Evolutionary conservation across 2,329 filamentous ascomycete species (phyloP).

Genomic region (Penicillium sp.): DNA sequence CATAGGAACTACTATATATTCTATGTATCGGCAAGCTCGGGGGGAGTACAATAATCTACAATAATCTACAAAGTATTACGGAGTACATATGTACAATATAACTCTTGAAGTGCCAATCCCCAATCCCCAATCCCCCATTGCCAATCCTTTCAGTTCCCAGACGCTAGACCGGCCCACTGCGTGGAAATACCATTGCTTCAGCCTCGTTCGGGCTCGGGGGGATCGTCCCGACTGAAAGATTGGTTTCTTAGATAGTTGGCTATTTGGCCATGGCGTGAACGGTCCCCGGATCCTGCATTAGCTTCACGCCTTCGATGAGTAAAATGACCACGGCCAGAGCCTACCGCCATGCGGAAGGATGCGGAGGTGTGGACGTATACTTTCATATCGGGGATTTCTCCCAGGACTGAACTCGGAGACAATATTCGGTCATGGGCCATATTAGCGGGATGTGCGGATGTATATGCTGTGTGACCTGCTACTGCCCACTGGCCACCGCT

Average conservation of each 20-base stretch:
- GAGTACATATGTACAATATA: neutral
- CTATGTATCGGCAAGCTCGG: neutral
- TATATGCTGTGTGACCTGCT: slow-evolving; percentile 3
- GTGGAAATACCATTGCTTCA: slow-evolving; percentile 14
- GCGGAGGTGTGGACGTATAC: neutral
- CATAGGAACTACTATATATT: neutral
- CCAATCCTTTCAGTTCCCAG: neutral
- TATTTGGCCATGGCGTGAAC: neutral
- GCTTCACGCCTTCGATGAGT: neutral
- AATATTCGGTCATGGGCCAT: neutral
- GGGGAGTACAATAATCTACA: neutral
- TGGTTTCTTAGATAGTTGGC: neutral
- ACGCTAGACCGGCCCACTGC: slow-evolving; percentile 7
- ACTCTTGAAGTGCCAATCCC: neutral
- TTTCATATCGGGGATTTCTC: neutral
- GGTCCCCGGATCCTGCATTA: slow-evolving; percentile 2
- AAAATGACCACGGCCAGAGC: neutral
- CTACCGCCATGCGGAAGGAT: neutral
- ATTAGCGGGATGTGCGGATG: neutral
- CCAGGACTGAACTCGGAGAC: neutral
- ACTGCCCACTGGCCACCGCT: neutral
- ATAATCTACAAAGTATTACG: neutral
- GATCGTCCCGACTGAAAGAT: neutral
- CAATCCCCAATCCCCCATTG: neutral
- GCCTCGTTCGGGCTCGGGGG: slow-evolving; percentile 6